phyloP scores from a whole-genome alignment of 495 filamentous ascomycete species.

The Haplographium delicatum region DNA sequence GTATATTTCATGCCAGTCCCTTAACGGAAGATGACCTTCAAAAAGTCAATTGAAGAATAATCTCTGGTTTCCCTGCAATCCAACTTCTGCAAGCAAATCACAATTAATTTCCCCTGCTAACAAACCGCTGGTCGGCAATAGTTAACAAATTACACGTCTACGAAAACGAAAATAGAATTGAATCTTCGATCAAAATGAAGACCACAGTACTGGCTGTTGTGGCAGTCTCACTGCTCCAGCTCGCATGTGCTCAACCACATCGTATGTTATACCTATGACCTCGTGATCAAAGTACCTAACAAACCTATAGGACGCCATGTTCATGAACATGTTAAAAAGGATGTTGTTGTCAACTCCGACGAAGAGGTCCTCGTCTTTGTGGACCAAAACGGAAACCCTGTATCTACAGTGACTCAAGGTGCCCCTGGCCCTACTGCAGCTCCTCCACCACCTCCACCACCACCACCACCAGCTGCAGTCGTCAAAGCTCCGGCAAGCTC shows the following conservation, averaged over 20 bases:
- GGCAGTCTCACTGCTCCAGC: constrained; percentile 28
- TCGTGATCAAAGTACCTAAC: constrained; percentile 2
- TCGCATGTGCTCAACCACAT: constrained; percentile 39
- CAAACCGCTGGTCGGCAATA: neutral
- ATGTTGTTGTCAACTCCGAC: constrained; percentile 29
- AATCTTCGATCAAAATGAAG: constrained; percentile 35
- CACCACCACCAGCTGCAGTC: constrained; percentile 29
- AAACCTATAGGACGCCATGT: constrained; percentile 20
- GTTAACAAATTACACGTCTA: neutral
- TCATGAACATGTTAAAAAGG: constrained; percentile 24
- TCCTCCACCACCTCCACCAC: neutral
- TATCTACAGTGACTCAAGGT: constrained; percentile 31
- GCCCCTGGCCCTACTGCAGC: neutral
- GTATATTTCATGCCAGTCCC: neutral
- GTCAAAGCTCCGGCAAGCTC: constrained; percentile 30
- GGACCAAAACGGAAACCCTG: constrained; percentile 52
- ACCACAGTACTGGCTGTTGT: constrained; percentile 24
- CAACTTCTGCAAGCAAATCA: neutral
- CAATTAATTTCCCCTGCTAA: neutral
- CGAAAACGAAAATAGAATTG: neutral
- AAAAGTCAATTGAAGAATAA: neutral
- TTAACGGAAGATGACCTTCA: neutral
- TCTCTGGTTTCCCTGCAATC: neutral
- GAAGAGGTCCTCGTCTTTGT: constrained; percentile 59
- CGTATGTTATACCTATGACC: constrained; percentile 9